Evolutionary conservation across 768 basidiomycete genomes (phyloP).

Genomic region (Cystoderma amianthinum): DNA sequence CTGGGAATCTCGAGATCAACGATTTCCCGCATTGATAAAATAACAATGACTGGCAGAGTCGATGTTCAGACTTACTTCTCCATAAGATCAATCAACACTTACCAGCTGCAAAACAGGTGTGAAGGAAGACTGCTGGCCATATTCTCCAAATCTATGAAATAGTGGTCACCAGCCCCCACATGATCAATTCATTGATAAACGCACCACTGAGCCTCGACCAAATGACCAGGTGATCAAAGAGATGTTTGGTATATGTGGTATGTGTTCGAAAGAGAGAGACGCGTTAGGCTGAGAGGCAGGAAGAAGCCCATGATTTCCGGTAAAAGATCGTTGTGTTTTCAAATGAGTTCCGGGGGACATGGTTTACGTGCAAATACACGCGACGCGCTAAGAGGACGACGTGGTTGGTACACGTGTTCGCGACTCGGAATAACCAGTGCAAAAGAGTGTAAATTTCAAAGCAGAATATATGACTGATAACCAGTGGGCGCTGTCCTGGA

Average conservation of each 20-base stretch:
- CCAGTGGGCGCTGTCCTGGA: too few species aligned
- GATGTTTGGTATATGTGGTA: slow-evolving; percentile 14
- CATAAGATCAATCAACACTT: slow-evolving; percentile 2
- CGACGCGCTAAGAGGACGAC: too few species aligned
- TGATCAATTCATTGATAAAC: not conserved
- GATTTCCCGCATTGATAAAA: slow-evolving; percentile 30
- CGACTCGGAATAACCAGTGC: too few species aligned
- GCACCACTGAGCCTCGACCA: slow-evolving; percentile 24
- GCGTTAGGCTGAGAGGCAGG: slow-evolving; percentile 17
- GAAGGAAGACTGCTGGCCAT: slow-evolving; percentile 61
- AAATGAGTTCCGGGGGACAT: not conserved
- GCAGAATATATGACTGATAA: too few species aligned
- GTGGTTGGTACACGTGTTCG: not conserved
- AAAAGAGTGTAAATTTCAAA: too few species aligned
- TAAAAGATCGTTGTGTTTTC: slow-evolving; percentile 8
- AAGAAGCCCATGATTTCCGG: slow-evolving; percentile 13
- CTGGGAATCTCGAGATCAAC: slow-evolving; percentile 40
- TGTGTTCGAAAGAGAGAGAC: slow-evolving; percentile 6
- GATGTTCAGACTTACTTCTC: too few species aligned
- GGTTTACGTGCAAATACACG: not conserved
- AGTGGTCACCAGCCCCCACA: not conserved
- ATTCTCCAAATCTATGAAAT: slow-evolving; percentile 45
- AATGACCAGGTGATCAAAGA: slow-evolving; percentile 24
- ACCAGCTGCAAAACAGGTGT: slow-evolving; percentile 52
- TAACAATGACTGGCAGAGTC: slow-evolving; percentile 29